A percentile compares a stretch with the other conserved stretches of the same genome.
These are phyloP conservation scores for Ganoderma resinaceum DNA, from an alignment of 1,284 basidiomycete species.

Conservation along the genomic window DNA sequence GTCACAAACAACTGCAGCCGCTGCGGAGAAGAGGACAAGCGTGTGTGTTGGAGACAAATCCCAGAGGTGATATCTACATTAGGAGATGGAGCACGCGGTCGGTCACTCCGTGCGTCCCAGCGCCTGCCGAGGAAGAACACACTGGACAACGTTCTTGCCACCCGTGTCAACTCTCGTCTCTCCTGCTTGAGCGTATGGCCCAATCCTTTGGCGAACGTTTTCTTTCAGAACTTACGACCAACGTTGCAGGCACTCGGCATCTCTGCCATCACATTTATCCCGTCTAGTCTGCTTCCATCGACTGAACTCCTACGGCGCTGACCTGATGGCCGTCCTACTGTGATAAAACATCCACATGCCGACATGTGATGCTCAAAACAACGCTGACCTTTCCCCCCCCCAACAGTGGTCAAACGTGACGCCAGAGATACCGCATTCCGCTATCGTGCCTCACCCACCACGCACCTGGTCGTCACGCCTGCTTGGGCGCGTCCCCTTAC, in stretches of 20 bases:
- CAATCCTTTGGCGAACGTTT: conserved; percentile 9
- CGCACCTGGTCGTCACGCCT: conserved; percentile 8
- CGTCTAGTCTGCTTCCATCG: background rate
- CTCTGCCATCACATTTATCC: background rate
- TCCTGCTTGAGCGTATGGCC: background rate
- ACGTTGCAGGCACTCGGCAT: background rate
- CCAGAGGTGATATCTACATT: conserved; percentile 1
- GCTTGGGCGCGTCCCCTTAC: conserved; percentile 2
- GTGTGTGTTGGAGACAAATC: conserved; percentile 8
- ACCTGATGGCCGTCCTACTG: background rate
- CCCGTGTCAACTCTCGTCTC: background rate
- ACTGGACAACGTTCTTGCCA: background rate
- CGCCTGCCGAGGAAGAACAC: background rate
- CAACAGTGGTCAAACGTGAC: background rate
- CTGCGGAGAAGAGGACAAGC: conserved; percentile 16
- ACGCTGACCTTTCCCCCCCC: background rate
- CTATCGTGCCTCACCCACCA: background rate
- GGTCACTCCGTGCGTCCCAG: background rate
- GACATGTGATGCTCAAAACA: conserved; percentile 17
- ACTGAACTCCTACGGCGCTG: background rate
- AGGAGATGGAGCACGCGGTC: conserved; percentile 16
- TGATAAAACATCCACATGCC: conserved; percentile 4
- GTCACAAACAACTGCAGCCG: background rate
- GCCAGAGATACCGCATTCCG: background rate
- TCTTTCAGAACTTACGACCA: background rate